phyloP scores from a whole-genome alignment of 2,329 filamentous ascomycete genomes.

The Pseudogymnoascus sp. region DNA sequence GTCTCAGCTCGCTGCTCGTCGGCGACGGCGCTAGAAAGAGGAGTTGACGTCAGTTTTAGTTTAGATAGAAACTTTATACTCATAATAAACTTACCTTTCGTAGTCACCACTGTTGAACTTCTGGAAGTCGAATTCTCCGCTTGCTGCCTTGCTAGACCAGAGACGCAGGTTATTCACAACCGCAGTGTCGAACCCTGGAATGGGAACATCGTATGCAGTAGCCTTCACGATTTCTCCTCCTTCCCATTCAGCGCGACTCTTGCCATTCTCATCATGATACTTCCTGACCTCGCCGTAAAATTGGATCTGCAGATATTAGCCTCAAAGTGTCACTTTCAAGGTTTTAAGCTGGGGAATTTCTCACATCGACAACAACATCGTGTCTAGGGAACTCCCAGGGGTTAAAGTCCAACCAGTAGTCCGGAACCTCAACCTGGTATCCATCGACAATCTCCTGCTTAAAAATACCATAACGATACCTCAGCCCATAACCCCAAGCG shows the following conservation, averaged over 20 bases:
- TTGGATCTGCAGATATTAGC: constrained; percentile 52
- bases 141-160: constrained; percentile 96
- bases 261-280: constrained; percentile 66
- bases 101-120: constrained; percentile 99
- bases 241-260: constrained; percentile 70
- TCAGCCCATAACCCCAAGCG: constrained; percentile 92
- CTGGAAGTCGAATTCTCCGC: constrained; percentile 97
- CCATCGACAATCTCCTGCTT: constrained; percentile 98
- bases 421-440: constrained; percentile 95
- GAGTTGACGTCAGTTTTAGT: neutral
- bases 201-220: constrained; percentile 85
- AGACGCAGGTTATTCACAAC: constrained; percentile 95
- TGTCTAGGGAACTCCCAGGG: constrained; percentile 97
- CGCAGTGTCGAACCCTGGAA: constrained; percentile 81
- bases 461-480: constrained; percentile 97
- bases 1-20: constrained; percentile 98
- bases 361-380: constrained; percentile 82
- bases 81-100: constrained; percentile 40
- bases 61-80: neutral
- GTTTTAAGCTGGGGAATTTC: constrained; percentile 20
- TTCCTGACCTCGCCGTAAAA: constrained; percentile 86
- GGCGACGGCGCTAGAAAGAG: constrained; percentile 65
- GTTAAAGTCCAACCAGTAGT: constrained; percentile 99
- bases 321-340: constrained; percentile 23
- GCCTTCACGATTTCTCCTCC: constrained; percentile 88